Conservation (phyloP, 164 flowering plant species). For the Aristolochia californica region DNA sequence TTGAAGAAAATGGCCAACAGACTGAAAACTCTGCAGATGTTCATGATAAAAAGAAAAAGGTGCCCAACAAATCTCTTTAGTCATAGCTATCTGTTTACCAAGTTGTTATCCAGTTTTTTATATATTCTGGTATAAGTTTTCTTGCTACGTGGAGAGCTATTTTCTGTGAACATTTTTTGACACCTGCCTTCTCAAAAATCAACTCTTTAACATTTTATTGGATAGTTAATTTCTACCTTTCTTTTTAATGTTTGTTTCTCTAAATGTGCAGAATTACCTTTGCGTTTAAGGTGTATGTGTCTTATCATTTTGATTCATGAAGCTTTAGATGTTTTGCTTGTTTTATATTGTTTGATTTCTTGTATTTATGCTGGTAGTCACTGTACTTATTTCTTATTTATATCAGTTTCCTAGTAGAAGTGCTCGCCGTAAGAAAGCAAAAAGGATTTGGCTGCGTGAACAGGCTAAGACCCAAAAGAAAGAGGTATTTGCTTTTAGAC, state of each 20-base stretch:
- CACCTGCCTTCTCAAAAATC: too few relatives aligned
- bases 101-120: background rate
- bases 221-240: too few relatives aligned
- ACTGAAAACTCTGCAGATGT: slow-evolving; percentile 16
- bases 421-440: slow-evolving; percentile 74
- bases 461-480: slow-evolving; percentile 25
- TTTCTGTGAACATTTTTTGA: too few relatives aligned
- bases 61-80: slow-evolving; percentile 2
- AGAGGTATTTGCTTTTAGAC: slow-evolving; percentile 25
- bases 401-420: slow-evolving; percentile 72
- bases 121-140: background rate
- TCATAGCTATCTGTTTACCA: background rate
- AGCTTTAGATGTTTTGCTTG: too few relatives aligned
- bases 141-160: too few relatives aligned
- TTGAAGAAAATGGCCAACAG: slow-evolving; percentile 19
- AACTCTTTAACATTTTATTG: too few relatives aligned
- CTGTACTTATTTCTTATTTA: background rate
- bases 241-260: too few relatives aligned
- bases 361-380: too few relatives aligned
- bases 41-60: slow-evolving; percentile 35
- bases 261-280: too few relatives aligned
- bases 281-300: too few relatives aligned
- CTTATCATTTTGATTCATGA: too few relatives aligned
- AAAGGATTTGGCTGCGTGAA: slow-evolving; percentile 61
- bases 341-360: too few relatives aligned